A percentile compares a stretch with the other conserved stretches of the same genome.
Conservation (phyloP, 2,329 filamentous ascomycete genomes). For the Aspergillus amoenus region DNA sequence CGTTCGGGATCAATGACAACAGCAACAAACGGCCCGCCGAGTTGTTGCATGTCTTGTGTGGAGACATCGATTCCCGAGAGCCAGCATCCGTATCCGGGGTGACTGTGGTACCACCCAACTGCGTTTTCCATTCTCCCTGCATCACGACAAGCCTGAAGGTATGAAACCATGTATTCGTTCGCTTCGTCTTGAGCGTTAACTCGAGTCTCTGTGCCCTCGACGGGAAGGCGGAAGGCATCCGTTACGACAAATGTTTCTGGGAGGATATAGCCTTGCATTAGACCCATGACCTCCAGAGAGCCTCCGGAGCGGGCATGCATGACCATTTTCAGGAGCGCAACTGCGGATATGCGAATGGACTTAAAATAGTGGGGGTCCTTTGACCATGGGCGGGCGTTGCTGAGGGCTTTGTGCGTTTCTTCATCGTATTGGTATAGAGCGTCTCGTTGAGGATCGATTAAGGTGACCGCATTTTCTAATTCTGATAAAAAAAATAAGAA, state of each 20-base stretch:
- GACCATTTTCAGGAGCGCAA: conserved; percentile 96
- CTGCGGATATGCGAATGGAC: conserved; percentile 85
- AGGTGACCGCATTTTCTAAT: conserved; percentile 79
- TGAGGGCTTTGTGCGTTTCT: conserved; percentile 65
- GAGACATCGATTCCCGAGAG: conserved; percentile 91
- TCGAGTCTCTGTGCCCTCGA: conserved; percentile 96
- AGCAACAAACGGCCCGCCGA: conserved; percentile 87
- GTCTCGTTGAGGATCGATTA: conserved; percentile 84
- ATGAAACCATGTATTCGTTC: conserved; percentile 94
- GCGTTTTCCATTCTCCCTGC: conserved; percentile 82
- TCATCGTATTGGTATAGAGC: conserved; percentile 84
- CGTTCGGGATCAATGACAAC: conserved; percentile 96
- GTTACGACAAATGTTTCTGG: conserved; percentile 84
- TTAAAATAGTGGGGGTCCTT: conserved; percentile 85
- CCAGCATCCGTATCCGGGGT: conserved; percentile 98
- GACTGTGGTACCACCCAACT: conserved; percentile 97
- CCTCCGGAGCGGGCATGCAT: conserved; percentile 98
- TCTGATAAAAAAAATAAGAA: conserved; percentile 54
- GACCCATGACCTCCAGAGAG: conserved; percentile 89
- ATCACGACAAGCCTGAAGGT: conserved; percentile 72
- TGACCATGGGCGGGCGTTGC: conserved; percentile 69
- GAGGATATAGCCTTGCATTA: conserved; percentile 95
- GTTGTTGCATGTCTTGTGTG: conserved; percentile 86
- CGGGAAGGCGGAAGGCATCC: conserved; percentile 88
- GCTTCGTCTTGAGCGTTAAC: conserved; percentile 96